Conservation (phyloP, 2,329 filamentous ascomycete species). For the Helotiales sp. region DNA sequence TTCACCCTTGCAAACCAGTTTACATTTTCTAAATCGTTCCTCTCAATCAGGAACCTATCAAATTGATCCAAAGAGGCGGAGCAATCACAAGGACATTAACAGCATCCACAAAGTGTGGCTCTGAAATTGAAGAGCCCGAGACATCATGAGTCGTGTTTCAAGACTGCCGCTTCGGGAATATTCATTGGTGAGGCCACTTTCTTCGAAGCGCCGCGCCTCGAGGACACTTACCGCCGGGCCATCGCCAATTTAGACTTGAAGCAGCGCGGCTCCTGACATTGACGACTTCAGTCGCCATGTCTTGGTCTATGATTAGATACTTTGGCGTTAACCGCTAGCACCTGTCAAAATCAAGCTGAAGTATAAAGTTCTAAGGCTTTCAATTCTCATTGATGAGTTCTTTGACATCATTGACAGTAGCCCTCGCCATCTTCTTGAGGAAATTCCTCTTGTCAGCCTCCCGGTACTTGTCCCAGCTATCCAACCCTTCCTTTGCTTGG, state of each 20-base stretch:
- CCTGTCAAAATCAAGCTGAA: background rate
- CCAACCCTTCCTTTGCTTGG: conserved; percentile 81
- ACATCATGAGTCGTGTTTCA: conserved; percentile 10
- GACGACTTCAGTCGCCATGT: background rate
- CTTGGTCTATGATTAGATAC: no score
- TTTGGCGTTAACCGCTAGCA: no score
- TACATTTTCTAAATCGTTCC: conserved; percentile 4
- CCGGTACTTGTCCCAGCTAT: conserved; percentile 81
- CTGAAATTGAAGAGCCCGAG: background rate
- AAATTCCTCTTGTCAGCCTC: conserved; percentile 83
- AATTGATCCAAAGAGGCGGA: background rate
- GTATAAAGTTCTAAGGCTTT: conserved; percentile 4
- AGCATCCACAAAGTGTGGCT: no score
- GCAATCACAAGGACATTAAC: background rate
- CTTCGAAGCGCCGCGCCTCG: conserved; percentile 18
- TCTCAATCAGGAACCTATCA: conserved; percentile 2
- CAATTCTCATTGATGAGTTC: conserved; percentile 25
- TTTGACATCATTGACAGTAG: conserved; percentile 71
- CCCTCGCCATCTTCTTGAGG: conserved; percentile 83
- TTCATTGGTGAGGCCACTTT: conserved; percentile 8
- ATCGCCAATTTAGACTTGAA: conserved; percentile 9
- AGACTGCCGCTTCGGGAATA: background rate
- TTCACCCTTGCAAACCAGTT: conserved; percentile 3
- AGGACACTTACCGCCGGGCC: conserved; percentile 6
- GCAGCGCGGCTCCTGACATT: conserved; percentile 10